Evolutionary conservation across 805 yeast species (phyloP).

Genomic region (Candida nonsorbophila): DNA sequence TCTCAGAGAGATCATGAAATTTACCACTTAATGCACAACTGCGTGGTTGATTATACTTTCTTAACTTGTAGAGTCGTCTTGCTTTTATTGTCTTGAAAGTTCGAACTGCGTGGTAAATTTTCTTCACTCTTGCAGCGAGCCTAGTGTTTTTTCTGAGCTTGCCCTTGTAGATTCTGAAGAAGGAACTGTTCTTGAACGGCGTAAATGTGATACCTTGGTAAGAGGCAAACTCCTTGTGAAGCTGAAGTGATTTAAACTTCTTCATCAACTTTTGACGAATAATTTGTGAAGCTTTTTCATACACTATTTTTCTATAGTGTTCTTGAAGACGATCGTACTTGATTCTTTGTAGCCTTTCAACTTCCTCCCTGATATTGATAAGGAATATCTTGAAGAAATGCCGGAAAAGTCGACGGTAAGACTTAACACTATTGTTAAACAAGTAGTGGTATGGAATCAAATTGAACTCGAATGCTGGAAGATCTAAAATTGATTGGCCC

Average conservation of each 20-base stretch:
- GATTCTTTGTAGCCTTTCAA: constrained; percentile 29
- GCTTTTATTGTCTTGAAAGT: background rate
- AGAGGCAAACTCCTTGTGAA: background rate
- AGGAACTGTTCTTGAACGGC: no score
- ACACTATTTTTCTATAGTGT: constrained; percentile 22
- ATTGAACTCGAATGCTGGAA: constrained; percentile 25
- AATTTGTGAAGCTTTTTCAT: constrained; percentile 20
- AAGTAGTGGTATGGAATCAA: constrained; percentile 30
- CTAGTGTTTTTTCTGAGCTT: no score
- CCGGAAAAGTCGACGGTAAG: constrained; percentile 13
- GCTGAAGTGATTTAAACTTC: constrained; percentile 11
- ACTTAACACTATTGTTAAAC: constrained; percentile 5
- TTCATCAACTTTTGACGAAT: constrained; percentile 22
- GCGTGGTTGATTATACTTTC: background rate
- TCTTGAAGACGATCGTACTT: constrained; percentile 28
- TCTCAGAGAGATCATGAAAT: constrained; percentile 23
- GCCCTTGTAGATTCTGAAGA: no score
- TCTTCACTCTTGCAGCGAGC: no score
- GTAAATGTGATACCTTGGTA: no score
- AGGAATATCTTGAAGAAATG: constrained; percentile 33
- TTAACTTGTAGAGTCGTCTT: background rate
- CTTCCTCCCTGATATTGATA: constrained; percentile 32
- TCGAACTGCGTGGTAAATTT: no score
- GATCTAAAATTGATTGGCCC: no score
- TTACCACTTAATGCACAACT: constrained; percentile 6